A percentile compares a stretch with the other conserved stretches of the same genome.
These are phyloP conservation scores for Dacryopinax primogenitus DNA, from an alignment of 768 basidiomycete species.

Conservation along the genomic window DNA sequence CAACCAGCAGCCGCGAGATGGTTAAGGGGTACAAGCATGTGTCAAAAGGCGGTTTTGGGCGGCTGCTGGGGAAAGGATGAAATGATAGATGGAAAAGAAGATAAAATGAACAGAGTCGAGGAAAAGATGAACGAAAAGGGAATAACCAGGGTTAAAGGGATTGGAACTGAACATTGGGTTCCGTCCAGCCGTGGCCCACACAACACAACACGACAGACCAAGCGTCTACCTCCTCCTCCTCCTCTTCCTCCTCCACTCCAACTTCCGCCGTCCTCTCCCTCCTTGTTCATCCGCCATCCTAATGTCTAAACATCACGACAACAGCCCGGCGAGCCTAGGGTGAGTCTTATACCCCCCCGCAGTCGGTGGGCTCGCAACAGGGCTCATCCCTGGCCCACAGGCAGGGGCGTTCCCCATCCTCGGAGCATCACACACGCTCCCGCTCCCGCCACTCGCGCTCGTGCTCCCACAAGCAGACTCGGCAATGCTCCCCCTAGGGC, in stretches of 20 bases:
- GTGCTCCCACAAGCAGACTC: background rate
- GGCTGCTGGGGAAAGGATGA: background rate
- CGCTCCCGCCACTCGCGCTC: background rate
- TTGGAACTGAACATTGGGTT: background rate
- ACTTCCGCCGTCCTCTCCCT: background rate
- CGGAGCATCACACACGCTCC: background rate
- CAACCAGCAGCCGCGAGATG: background rate
- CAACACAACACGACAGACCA: background rate
- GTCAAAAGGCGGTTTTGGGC: background rate
- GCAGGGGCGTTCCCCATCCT: too few relatives aligned
- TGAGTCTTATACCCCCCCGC: background rate
- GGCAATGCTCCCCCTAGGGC: background rate
- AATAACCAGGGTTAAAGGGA: background rate
- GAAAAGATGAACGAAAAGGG: background rate
- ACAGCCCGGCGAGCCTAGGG: background rate
- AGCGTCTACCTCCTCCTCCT: background rate
- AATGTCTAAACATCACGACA: too few relatives aligned
- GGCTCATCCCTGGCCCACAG: too few relatives aligned
- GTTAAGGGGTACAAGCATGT: slow-evolving; percentile 4
- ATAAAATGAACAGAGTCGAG: background rate
- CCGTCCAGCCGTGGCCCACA: slow-evolving; percentile 5
- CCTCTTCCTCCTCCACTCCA: background rate
- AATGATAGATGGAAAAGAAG: background rate
- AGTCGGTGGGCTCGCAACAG: too few relatives aligned
- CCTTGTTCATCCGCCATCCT: background rate